phyloP scores from a whole-genome alignment of 2,329 filamentous ascomycete species.

The Phialophora chinensis region DNA sequence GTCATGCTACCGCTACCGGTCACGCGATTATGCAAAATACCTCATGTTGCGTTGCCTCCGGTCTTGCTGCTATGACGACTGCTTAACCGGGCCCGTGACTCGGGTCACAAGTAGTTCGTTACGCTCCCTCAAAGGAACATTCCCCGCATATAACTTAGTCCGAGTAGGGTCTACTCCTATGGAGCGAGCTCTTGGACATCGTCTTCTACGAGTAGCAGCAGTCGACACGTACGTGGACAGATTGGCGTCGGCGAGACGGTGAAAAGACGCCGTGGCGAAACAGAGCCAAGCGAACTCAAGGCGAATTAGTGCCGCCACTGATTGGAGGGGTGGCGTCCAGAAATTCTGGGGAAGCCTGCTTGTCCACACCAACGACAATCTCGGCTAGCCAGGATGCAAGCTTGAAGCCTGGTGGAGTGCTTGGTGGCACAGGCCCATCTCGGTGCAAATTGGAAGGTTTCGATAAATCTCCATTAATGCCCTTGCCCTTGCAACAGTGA shows the following conservation, averaged over 20 bases:
- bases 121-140: not conserved
- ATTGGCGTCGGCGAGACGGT: constrained; percentile 35
- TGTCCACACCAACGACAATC: constrained; percentile 21
- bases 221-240: constrained; percentile 23
- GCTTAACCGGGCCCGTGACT: not conserved
- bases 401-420: not conserved
- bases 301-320: constrained; percentile 8
- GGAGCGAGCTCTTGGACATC: not conserved
- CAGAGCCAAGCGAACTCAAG: constrained; percentile 14
- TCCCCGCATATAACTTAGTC: not conserved
- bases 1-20: constrained; percentile 6
- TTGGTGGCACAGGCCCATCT: constrained; percentile 7
- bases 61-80: constrained; percentile 7
- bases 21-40: constrained; percentile 7
- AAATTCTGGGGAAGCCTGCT: constrained; percentile 32
- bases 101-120: not conserved
- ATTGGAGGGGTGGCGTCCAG: constrained; percentile 21
- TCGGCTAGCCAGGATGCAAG: constrained; percentile 8
- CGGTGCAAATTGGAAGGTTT: constrained; percentile 15
- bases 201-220: constrained; percentile 3
- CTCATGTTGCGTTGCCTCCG: not conserved
- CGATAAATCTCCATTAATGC: constrained; percentile 9
- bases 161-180: not conserved
- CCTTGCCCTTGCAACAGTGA: constrained; percentile 1
- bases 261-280: constrained; percentile 26